Conservation (phyloP, 495 filamentous ascomycete species). For the Lineolata rhizophorae region DNA sequence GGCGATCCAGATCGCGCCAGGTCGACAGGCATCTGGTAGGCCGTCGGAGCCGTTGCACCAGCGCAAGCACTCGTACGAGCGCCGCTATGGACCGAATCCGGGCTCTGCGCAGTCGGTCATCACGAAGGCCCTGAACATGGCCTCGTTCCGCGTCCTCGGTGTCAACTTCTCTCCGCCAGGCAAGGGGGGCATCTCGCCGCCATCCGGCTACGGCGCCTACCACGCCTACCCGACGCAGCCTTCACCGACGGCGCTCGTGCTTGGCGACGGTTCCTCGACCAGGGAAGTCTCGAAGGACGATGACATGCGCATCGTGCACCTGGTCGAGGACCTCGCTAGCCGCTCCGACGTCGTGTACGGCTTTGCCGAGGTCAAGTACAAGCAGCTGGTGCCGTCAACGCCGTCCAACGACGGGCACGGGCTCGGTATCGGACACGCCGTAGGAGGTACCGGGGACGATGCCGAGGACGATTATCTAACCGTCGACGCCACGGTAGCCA, state of each 20-base stretch:
- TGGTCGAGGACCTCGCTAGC: slow-evolving; percentile 76
- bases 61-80: slow-evolving; percentile 55
- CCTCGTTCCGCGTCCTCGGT: slow-evolving; percentile 55
- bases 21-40: slow-evolving; percentile 32
- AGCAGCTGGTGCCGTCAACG: slow-evolving; percentile 72
- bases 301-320: slow-evolving; percentile 52
- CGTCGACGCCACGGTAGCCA: slow-evolving; percentile 57
- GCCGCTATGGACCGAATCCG: slow-evolving; percentile 53
- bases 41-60: slow-evolving; percentile 42
- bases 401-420: slow-evolving; percentile 55
- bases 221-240: slow-evolving; percentile 54
- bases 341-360: slow-evolving; percentile 88
- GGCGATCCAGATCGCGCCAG: slow-evolving; percentile 45
- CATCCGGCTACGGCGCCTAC: slow-evolving; percentile 57
- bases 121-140: slow-evolving; percentile 84
- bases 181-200: slow-evolving; percentile 45
- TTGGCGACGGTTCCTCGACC: slow-evolving; percentile 40
- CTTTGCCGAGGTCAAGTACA: slow-evolving; percentile 96
- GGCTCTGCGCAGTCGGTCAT: slow-evolving; percentile 68
- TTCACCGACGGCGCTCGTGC: slow-evolving; percentile 33
- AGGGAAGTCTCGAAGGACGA: slow-evolving; percentile 36
- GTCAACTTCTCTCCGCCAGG: slow-evolving; percentile 25
- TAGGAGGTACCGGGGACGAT: slow-evolving; percentile 14
- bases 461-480: slow-evolving; percentile 49
- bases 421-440: slow-evolving; percentile 36